Conservation (phyloP, 2,329 filamentous ascomycete genomes). For the Fusarium hainanense region DNA sequence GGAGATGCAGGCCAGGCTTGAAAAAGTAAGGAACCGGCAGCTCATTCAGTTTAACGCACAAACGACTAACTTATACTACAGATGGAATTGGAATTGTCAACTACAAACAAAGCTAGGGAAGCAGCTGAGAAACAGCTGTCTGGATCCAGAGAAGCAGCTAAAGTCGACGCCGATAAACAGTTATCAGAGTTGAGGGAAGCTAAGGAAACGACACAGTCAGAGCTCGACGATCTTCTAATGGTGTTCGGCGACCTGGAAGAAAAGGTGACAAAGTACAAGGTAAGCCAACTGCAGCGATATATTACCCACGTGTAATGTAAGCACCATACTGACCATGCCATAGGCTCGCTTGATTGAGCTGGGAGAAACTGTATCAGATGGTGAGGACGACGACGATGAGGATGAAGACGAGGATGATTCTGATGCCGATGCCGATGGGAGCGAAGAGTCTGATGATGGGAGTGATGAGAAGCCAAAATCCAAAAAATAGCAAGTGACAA, state of each 20-base stretch:
- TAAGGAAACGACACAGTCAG: slow-evolving; percentile 72
- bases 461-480: slow-evolving; percentile 17
- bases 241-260: slow-evolving; percentile 85
- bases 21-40: slow-evolving; percentile 39
- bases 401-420: slow-evolving; percentile 60
- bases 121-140: slow-evolving; percentile 53
- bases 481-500: slow-evolving; percentile 3
- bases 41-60: slow-evolving; percentile 39
- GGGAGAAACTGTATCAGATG: slow-evolving; percentile 79
- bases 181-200: slow-evolving; percentile 66
- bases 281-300: slow-evolving; percentile 51
- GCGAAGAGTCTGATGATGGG: slow-evolving; percentile 3
- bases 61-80: slow-evolving; percentile 38
- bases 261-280: slow-evolving; percentile 80
- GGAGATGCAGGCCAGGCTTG: slow-evolving; percentile 38
- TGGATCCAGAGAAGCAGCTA: slow-evolving; percentile 67
- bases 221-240: slow-evolving; percentile 84
- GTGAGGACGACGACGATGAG: slow-evolving; percentile 74
- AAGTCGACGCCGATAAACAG: slow-evolving; percentile 58
- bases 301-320: neutral
- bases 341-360: slow-evolving; percentile 71
- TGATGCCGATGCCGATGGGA: slow-evolving; percentile 40
- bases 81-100: slow-evolving; percentile 48
- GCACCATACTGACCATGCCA: slow-evolving; percentile 15
- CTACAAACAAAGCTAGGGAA: slow-evolving; percentile 71